Evolutionary conservation across 176 grass and related monocot genomes (phyloP), one percentile per base, ranked within the genome.

Genomic region (Secale cereale): DNA sequence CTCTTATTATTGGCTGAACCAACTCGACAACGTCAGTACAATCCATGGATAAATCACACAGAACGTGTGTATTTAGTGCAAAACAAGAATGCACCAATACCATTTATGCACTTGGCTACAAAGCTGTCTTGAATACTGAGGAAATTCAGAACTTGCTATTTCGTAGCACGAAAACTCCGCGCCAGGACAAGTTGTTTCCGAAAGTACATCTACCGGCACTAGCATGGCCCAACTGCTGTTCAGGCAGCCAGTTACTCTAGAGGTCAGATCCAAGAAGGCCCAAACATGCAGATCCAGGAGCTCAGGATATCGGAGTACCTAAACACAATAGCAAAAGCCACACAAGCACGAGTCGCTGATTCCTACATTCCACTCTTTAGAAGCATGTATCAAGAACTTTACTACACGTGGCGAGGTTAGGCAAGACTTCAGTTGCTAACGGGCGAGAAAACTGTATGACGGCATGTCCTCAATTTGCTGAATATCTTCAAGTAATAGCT

Each of bases 401-500:
- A 76, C 23, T 69, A 62, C 41, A 37, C 74, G 69, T 52, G n/a
- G 80, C 12, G 4, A 75, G 67, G 89, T 86, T 69, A 83, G 70
- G 60, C 68, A 10, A 74, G 46, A 70, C 31, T 77, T 46, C 62
- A 11, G 50, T 72, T 39, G 64, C 78, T 98, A 98, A 78, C 87
- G 86, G 59, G 75, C 23, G 20, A 98, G 93, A 85, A 94, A 87
- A 64, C 83, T 85, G 70, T 89, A 98, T 11, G 93, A 95, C 4
- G 93, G 96, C 89, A 94, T 92, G 86, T 94, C 87, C 85, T 95
- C 96, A 29, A 98, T 87, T 35, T 83, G 89, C 74, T 88, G 91
- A 78, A 98, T 88, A 81, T 98, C 91, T 78, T 95, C 92, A 32
- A 95, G 87, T 68, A 95, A 77, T 60, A 98, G 71, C 66, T 98